Base-by-base conservation (phyloP, 768 basidiomycete species). In the Krasilnikovozyma curviuscula region DNA sequence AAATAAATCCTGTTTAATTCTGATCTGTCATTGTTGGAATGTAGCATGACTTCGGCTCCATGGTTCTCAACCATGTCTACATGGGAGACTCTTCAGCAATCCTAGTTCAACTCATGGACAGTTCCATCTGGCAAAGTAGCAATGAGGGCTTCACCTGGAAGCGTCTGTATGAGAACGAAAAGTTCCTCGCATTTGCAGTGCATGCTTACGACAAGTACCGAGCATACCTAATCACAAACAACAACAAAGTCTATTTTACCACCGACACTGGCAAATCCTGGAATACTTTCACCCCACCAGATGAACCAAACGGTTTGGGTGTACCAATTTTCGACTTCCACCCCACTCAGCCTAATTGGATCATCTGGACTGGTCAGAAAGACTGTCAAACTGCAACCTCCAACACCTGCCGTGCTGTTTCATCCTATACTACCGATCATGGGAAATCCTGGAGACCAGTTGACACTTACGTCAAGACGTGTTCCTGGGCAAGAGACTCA, bases 71-170 rank as follows among this genome's bases (percentile, higher is more conserved):
- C 58, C 74, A 83, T 55, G 69, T 76, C 4, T 98, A 88, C 65
- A 95, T 98, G 71, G 73, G 74, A 40, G 69, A 79, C 1, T 86
- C 83, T 0, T 74, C 71, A 12, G 49, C 10, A 3, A 73, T 97
- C 47, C 73, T 98, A 28, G 76, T 83, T 33, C 78, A 83, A 6
- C 71, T 93, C 3, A 61, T 63, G 1, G 86, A 97, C 58, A 64
- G 75, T 52, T 71, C 74, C 0, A 70, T 97, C 46, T 97, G 85
- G 85, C 88, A 95, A 67, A 93, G 86, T 1, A 76, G 75, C 57
- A 95, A 88, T 60, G 89, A 98, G 64, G 93, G 91, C 1, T 86
- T 84, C 64, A 77, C 77, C 0, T 98, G 91, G 89, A 70, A 71
- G 35, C 77, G 76, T 50, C 70, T 78, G 13, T 66, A 62, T 59